Percentiles rank a stretch among this genome's conserved stretches.
Evolutionary conservation across 495 filamentous ascomycete genomes (phyloP).

Genomic region (Annulohypoxylon moriforme): DNA sequence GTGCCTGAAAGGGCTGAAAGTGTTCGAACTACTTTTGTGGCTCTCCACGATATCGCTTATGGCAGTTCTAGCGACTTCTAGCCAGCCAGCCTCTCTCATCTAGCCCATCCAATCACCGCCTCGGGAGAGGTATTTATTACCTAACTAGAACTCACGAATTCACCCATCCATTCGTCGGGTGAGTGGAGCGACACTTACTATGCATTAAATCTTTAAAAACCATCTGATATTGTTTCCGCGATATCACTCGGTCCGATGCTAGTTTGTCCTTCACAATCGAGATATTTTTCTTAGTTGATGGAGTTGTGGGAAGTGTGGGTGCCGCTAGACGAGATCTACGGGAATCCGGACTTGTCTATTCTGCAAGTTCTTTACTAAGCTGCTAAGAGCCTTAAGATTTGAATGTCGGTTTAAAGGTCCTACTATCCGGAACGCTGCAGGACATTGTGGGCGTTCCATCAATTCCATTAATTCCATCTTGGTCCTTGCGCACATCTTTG

Average conservation of each 20-base stretch:
- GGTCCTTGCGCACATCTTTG: neutral
- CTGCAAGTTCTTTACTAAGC: neutral
- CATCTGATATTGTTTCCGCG: constrained; percentile 15
- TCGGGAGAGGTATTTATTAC: constrained; percentile 22
- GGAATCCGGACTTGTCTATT: constrained; percentile 14
- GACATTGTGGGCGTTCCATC: constrained; percentile 28
- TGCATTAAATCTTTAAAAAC: neutral
- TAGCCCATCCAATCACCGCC: constrained; percentile 12
- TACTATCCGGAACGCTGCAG: constrained; percentile 17
- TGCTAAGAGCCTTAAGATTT: neutral
- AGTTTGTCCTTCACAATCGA: constrained; percentile 12
- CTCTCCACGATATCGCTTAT: constrained; percentile 15
- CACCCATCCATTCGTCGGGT: constrained; percentile 3
- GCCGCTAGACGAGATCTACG: constrained; percentile 10
- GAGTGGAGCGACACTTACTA: constrained; percentile 16
- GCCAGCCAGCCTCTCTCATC: constrained; percentile 10
- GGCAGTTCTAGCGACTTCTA: constrained; percentile 22
- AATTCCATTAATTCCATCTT: constrained; percentile 27
- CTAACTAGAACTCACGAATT: constrained; percentile 16
- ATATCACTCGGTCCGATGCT: constrained; percentile 36
- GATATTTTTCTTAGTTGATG: constrained; percentile 16
- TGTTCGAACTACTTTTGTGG: constrained; percentile 10
- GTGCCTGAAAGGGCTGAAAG: constrained; percentile 30
- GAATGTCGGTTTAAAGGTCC: constrained; percentile 1
- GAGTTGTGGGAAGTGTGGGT: constrained; percentile 19